Conservation (phyloP, 768 basidiomycete genomes). For the Auriscalpium vulgare region DNA sequence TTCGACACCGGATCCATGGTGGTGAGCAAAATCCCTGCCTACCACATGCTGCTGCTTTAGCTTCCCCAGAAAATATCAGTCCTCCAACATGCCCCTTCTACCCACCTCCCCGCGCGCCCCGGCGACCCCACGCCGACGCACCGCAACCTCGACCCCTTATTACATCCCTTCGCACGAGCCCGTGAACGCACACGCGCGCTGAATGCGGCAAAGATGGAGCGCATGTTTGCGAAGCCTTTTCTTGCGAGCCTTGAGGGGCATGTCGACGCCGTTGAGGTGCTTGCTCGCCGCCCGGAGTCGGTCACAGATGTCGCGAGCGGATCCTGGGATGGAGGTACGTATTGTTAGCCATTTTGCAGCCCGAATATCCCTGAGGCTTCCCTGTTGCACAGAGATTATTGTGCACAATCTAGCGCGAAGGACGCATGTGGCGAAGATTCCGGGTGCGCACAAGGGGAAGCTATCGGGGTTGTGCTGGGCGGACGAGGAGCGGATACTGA, state of each 20-base stretch:
- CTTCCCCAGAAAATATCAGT: conserved; percentile 70
- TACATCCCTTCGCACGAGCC: conserved; percentile 91
- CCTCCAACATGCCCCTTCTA: conserved; percentile 72
- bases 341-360: not conserved
- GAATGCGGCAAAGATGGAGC: conserved; percentile 93
- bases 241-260: conserved; percentile 87
- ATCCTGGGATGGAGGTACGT: conserved; percentile 91
- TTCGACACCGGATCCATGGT: conserved; percentile 1
- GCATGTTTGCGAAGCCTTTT: conserved; percentile 98
- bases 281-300: conserved; percentile 65
- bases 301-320: conserved; percentile 81
- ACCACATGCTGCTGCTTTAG: too few relatives aligned
- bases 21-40: not conserved
- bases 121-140: conserved; percentile 85
- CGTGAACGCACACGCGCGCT: conserved; percentile 90
- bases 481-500: conserved; percentile 53
- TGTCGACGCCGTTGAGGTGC: conserved; percentile 85
- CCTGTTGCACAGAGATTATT: conserved; percentile 56
- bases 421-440: conserved; percentile 45
- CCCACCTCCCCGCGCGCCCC: conserved; percentile 63
- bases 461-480: conserved; percentile 77
- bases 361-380: not conserved
- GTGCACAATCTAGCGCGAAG: conserved; percentile 70
- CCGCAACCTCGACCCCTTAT: conserved; percentile 88
- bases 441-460: conserved; percentile 77